Evolutionary conservation across 495 filamentous ascomycete species (phyloP).

Genomic region (Durotheca rogersii): DNA sequence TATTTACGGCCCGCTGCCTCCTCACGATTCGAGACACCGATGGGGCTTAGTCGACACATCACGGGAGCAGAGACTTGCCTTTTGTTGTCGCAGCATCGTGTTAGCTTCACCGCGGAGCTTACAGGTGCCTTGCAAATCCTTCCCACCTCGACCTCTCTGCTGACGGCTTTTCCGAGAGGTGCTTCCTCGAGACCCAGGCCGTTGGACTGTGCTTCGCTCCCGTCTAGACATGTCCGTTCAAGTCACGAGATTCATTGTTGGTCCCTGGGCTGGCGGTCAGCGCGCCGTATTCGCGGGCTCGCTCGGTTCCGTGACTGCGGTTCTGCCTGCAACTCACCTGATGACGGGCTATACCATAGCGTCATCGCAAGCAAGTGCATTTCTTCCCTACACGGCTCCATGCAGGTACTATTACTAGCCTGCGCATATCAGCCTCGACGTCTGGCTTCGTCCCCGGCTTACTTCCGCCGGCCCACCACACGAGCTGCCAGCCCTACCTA

Average conservation of each 20-base stretch:
- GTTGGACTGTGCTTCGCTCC: neutral
- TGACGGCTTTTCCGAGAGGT: neutral
- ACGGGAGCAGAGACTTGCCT: slow-evolving; percentile 1
- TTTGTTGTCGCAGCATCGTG: neutral
- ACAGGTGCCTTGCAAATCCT: slow-evolving; percentile 5
- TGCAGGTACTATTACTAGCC: slow-evolving; percentile 9
- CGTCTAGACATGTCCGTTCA: neutral
- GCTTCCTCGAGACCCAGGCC: neutral
- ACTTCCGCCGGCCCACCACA: slow-evolving; percentile 1
- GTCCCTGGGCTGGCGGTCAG: neutral
- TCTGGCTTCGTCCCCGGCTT: slow-evolving; percentile 4
- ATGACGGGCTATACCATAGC: too few relatives aligned
- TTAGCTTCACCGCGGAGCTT: slow-evolving; percentile 22
- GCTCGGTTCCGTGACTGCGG: neutral
- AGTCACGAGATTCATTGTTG: neutral
- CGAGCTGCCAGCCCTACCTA: slow-evolving; percentile 9
- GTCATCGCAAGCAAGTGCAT: slow-evolving; percentile 1
- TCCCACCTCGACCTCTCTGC: slow-evolving; percentile 1
- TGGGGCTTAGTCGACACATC: neutral
- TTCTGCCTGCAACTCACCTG: slow-evolving; percentile 12
- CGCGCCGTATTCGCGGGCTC: neutral
- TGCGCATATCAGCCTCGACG: slow-evolving; percentile 3
- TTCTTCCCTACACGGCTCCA: too few relatives aligned
- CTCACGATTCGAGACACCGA: neutral
- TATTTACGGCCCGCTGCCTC: neutral